Base-by-base conservation (phyloP, 129 eudicot genomes). In the Rutidosis leptorrhynchoides region DNA sequence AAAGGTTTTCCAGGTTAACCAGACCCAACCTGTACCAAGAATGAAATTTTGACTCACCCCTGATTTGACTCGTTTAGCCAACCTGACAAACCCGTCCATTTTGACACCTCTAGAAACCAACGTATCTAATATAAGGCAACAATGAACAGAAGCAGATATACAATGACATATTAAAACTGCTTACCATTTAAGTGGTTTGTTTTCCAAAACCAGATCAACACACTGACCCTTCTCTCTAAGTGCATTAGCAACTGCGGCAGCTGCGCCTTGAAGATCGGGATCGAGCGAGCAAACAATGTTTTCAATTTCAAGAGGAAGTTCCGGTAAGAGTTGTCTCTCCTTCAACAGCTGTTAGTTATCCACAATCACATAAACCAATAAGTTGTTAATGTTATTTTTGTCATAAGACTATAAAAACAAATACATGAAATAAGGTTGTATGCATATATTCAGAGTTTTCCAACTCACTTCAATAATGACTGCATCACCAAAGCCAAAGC, bases 401-500 rank as follows among this genome's bases (percentile, higher is more conserved):
- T 40, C 12, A 40, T 0, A 12, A 11, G 46, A 40, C 46, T 40
- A 22, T 10, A 17, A 7, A 35, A 35, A 11, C 30, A 54, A 52
- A 55, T 42, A 56, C 32, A 42, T 32, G 33, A 53, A 62, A 71
- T 48, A 7, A 28, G 59, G 63, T 26, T 58, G 17, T 29, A 48
- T 23, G 45, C 35, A 48, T 17, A 46, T 7, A 25, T 19, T n/a
- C 8, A 25, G 2, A 51, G 10, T 6, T 40, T 6, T 64, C 62
- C 16, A 19, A 83, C 99, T 88, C 69, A 93, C 99, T 89, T 93
- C 96, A 16, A 89, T 57, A 55, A 93, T 82, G 62, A 93, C 99
- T 65, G 96, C 99, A 86, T 93, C 99, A 64, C 99, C 98, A 71
- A 92, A 92, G 33, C 98, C 98, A 80, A 92, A 92, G n/a, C 98